Percentiles rank a stretch among this genome's conserved stretches.
phyloP scores from a whole-genome alignment of 2,329 filamentous ascomycete genomes.

The Colletotrichum limetticola region DNA sequence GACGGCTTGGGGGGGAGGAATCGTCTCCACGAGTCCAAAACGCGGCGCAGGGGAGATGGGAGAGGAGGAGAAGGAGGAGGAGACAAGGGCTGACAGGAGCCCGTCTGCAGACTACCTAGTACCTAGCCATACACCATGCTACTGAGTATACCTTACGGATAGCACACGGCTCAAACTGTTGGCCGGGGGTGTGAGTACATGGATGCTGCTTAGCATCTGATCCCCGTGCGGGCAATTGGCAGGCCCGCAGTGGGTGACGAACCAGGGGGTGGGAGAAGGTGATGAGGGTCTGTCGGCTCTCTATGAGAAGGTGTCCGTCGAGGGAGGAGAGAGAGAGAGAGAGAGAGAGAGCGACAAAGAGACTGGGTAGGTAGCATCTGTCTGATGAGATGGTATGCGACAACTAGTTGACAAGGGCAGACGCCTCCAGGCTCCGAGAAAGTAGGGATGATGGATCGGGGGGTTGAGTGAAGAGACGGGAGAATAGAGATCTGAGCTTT shows the following conservation, averaged over 20 bases:
- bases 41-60: constrained; percentile 46
- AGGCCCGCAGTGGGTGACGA: constrained; percentile 3
- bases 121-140: background rate
- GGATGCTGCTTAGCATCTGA: constrained; percentile 26
- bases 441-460: background rate
- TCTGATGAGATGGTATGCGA: constrained; percentile 23
- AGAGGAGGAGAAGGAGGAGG: constrained; percentile 27
- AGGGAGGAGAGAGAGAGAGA: background rate
- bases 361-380: background rate
- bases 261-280: background rate
- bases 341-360: background rate
- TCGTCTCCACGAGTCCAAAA: constrained; percentile 54
- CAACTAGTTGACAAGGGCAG: constrained; percentile 6
- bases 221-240: constrained; percentile 13
- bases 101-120: background rate
- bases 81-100: constrained; percentile 40
- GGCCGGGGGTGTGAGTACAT: constrained; percentile 9
- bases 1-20: constrained; percentile 34
- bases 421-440: background rate
- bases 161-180: constrained; percentile 19
- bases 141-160: background rate
- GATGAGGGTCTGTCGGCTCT: background rate
- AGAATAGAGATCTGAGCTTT: constrained; percentile 7
- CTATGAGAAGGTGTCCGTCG: background rate
- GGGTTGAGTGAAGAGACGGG: background rate